A percentile compares a stretch with the other conserved stretches of the same genome.
These are phyloP conservation scores for Chlorokybus atmophyticus DNA, from an alignment of 139 green algal genomes.

Conservation along the genomic window DNA sequence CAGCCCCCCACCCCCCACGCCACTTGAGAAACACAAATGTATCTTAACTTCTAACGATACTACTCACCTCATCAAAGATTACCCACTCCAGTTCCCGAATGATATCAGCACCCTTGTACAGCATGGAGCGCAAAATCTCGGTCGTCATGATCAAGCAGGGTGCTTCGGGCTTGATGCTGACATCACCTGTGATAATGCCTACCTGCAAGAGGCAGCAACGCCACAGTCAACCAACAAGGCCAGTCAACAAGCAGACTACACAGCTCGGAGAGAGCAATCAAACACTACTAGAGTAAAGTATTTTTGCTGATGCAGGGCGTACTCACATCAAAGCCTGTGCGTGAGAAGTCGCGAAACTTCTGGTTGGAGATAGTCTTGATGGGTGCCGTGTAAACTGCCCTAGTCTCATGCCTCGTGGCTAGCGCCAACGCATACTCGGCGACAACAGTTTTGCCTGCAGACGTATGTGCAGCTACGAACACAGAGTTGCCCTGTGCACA, in stretches of 20 bases:
- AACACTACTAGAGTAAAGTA: neutral
- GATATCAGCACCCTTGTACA: slow-evolving; percentile 74
- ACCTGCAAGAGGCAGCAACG: too few species aligned
- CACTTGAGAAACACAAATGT: too few species aligned
- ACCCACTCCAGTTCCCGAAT: slow-evolving; percentile 76
- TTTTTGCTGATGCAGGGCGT: too few species aligned
- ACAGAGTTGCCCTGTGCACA: slow-evolving; percentile 10
- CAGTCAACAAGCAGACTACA: neutral
- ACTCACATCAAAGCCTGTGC: slow-evolving; percentile 28
- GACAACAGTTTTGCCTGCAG: slow-evolving; percentile 89
- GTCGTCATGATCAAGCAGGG: slow-evolving; percentile 96
- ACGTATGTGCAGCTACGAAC: slow-evolving; percentile 78
- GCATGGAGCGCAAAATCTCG: slow-evolving; percentile 89
- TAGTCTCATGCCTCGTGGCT: slow-evolving; percentile 40
- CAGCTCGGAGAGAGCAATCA: neutral
- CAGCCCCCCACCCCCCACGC: slow-evolving; percentile 12
- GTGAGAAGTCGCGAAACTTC: slow-evolving; percentile 90
- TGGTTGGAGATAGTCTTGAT: slow-evolving; percentile 99
- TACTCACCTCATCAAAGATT: slow-evolving; percentile 87
- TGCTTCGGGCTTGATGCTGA: slow-evolving; percentile 71
- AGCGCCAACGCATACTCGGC: slow-evolving; percentile 96
- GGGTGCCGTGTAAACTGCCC: slow-evolving; percentile 82
- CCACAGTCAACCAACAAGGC: too few species aligned
- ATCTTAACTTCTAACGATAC: too few species aligned
- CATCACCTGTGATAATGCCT: slow-evolving; percentile 90